Conservation (phyloP, 2,329 filamentous ascomycete species). For the Didymella segeticola region DNA sequence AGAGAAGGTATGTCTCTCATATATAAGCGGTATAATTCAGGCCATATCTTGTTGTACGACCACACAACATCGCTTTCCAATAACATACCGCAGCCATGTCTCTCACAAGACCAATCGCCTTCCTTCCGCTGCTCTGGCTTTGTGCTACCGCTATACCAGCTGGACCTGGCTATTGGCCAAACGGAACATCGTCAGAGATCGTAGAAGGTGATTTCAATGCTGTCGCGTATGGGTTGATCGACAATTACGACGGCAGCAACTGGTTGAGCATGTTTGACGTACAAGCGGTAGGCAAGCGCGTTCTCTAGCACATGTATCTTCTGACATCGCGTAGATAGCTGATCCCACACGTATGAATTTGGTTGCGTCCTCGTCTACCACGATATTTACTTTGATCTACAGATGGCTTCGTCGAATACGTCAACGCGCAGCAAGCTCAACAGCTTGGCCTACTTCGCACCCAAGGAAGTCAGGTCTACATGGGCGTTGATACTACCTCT, state of each 20-base stretch:
- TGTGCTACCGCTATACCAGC: conserved; percentile 23
- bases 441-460: conserved; percentile 40
- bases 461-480: conserved; percentile 46
- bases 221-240: conserved; percentile 40
- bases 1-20: neutral
- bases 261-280: conserved; percentile 48
- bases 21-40: neutral
- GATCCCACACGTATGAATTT: conserved; percentile 44
- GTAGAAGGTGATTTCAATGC: conserved; percentile 13
- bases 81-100: conserved; percentile 20
- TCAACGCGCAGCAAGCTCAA: conserved; percentile 42
- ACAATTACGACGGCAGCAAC: conserved; percentile 48
- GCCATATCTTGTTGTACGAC: conserved; percentile 6
- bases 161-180: conserved; percentile 32
- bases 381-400: neutral
- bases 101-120: conserved; percentile 21
- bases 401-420: conserved; percentile 50
- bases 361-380: rapidly evolving
- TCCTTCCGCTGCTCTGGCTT: conserved; percentile 29
- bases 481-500: conserved; percentile 46
- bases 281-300: conserved; percentile 29
- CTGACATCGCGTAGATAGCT: conserved; percentile 34
- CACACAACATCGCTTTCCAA: neutral
- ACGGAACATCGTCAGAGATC: conserved; percentile 28
- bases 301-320: neutral